These are phyloP conservation scores for Xylaria palmicola DNA, from an alignment of 495 filamentous ascomycete genomes.

Conservation along the genomic window DNA sequence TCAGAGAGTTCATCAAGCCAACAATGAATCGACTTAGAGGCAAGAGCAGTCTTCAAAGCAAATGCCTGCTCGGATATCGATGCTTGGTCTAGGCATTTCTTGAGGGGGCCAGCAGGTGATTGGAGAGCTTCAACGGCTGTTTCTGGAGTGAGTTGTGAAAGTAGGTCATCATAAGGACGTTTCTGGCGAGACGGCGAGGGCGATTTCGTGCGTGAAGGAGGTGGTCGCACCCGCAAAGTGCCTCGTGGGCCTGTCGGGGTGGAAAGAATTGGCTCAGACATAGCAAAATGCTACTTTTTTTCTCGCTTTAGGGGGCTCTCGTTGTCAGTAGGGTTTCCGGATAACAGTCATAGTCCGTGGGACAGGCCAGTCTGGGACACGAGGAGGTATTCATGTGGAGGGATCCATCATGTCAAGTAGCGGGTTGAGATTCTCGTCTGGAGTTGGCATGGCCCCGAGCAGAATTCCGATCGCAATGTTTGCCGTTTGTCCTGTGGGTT, in stretches of 20 bases:
- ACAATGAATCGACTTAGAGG: slow-evolving; percentile 67
- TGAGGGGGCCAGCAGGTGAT: slow-evolving; percentile 55
- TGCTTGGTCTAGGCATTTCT: slow-evolving; percentile 63
- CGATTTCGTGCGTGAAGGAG: slow-evolving; percentile 28
- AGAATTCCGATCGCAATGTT: not conserved
- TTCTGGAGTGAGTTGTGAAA: slow-evolving; percentile 42
- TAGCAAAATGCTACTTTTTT: slow-evolving; percentile 4
- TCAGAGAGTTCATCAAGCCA: slow-evolving; percentile 75
- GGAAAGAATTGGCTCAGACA: slow-evolving; percentile 28
- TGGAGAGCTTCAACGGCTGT: slow-evolving; percentile 43
- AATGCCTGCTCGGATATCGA: slow-evolving; percentile 67
- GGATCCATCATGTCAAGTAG: slow-evolving; percentile 1
- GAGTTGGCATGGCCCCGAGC: slow-evolving; percentile 12
- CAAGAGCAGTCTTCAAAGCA: slow-evolving; percentile 70
- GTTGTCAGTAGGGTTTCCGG: not conserved
- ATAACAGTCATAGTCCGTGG: slow-evolving; percentile 1
- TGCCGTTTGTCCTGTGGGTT: not conserved
- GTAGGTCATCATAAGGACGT: slow-evolving; percentile 42
- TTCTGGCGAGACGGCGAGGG: slow-evolving; percentile 35
- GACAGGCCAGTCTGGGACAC: slow-evolving; percentile 3
- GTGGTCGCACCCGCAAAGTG: slow-evolving; percentile 23
- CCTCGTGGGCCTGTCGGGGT: slow-evolving; percentile 25
- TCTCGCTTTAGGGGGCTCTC: not conserved
- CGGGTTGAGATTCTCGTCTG: not conserved
- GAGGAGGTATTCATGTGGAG: slow-evolving; percentile 6